These are phyloP conservation scores for Tephrocybe sp. DNA, from an alignment of 768 basidiomycete species.

Conservation along the genomic window DNA sequence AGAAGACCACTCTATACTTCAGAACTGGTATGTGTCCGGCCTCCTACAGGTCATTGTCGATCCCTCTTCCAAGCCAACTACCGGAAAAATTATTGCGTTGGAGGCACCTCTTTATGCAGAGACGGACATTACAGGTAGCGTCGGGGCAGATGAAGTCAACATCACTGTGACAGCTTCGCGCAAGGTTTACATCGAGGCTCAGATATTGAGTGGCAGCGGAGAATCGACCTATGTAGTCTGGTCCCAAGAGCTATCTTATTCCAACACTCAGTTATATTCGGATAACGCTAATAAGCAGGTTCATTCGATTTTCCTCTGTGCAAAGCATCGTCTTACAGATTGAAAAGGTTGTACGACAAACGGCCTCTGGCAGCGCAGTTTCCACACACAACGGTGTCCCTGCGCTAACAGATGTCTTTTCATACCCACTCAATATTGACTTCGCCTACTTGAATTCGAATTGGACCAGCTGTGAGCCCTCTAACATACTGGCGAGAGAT, in stretches of 20 bases:
- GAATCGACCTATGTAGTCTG: constrained; percentile 51
- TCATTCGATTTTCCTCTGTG: not conserved
- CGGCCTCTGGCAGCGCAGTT: constrained; percentile 30
- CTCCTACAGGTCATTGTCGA: constrained; percentile 67
- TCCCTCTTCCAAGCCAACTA: constrained; percentile 57
- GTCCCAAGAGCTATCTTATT: constrained; percentile 57
- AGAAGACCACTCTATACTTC: constrained; percentile 56
- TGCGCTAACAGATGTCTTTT: constrained; percentile 38
- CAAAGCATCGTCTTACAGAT: constrained; percentile 1
- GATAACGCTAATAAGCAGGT: constrained; percentile 43
- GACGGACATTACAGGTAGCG: constrained; percentile 43
- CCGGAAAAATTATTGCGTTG: constrained; percentile 62
- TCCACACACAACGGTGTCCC: constrained; percentile 42
- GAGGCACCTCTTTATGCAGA: constrained; percentile 54
- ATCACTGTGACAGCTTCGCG: constrained; percentile 62
- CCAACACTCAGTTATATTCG: constrained; percentile 61
- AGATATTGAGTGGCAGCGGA: constrained; percentile 63
- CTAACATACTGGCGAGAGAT: not conserved
- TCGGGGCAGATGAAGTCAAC: constrained; percentile 44
- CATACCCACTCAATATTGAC: constrained; percentile 45
- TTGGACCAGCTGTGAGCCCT: constrained; percentile 33
- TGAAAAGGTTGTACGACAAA: constrained; percentile 38
- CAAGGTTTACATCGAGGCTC: constrained; percentile 55
- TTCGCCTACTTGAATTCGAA: constrained; percentile 33
- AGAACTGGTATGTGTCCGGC: constrained; percentile 81